A percentile compares a stretch with the other conserved stretches of the same genome.
These are phyloP conservation scores for Auricularia sp. DNA, from an alignment of 768 basidiomycete genomes.

Conservation along the genomic window DNA sequence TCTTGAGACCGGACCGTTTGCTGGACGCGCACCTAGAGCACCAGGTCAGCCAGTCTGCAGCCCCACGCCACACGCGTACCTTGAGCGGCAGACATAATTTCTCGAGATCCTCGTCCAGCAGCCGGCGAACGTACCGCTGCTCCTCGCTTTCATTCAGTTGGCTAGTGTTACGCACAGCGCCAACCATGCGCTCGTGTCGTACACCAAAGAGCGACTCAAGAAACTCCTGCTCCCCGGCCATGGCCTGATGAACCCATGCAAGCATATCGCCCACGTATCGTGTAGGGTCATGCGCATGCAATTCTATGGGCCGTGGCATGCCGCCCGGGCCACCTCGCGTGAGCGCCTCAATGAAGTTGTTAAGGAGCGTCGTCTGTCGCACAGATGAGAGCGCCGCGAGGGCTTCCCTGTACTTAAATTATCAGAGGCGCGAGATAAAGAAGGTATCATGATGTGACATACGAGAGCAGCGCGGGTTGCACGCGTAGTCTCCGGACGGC, in stretches of 20 bases:
- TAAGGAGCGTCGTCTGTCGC: conserved; percentile 69
- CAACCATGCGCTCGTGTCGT: conserved; percentile 63
- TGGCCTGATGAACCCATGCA: conserved; percentile 94
- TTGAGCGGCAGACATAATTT: conserved; percentile 84
- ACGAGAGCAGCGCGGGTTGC: conserved; percentile 73
- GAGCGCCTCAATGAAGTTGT: conserved; percentile 77
- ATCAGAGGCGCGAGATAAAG: conserved; percentile 16
- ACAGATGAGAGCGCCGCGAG: conserved; percentile 68
- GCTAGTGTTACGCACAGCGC: conserved; percentile 49
- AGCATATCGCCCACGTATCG: conserved; percentile 98
- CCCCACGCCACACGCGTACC: conserved; percentile 31
- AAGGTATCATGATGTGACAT: conserved; percentile 13
- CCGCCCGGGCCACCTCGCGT: conserved; percentile 82
- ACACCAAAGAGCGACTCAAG: conserved; percentile 79
- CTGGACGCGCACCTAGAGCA: conserved; percentile 68
- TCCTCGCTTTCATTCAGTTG: conserved; percentile 39
- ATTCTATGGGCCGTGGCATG: conserved; percentile 84
- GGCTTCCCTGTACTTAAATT: conserved; percentile 45
- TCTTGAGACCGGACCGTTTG: conserved; percentile 92
- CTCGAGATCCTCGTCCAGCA: conserved; percentile 74
- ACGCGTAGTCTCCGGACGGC: conserved; percentile 63
- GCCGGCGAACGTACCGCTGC: conserved; percentile 67
- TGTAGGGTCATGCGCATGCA: conserved; percentile 95
- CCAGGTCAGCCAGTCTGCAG: conserved; percentile 1
- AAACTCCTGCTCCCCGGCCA: conserved; percentile 92